A percentile compares a stretch with the other conserved stretches of the same genome.
These are phyloP conservation scores for Termitomyces sp. DNA, from an alignment of 768 basidiomycete genomes.

Conservation along the genomic window DNA sequence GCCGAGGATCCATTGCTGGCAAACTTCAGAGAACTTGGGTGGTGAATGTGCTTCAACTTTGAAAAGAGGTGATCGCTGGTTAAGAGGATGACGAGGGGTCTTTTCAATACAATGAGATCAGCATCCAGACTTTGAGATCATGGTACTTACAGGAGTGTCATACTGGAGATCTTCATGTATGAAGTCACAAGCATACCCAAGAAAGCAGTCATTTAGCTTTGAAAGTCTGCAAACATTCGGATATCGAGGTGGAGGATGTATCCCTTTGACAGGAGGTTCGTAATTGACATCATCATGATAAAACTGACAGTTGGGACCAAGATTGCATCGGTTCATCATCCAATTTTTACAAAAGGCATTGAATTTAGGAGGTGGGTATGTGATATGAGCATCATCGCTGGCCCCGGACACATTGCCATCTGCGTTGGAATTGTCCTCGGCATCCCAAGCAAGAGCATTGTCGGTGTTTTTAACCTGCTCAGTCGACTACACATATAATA, in stretches of 20 bases:
- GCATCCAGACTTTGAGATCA: background rate
- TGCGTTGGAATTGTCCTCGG: background rate
- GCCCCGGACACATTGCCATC: too few relatives aligned
- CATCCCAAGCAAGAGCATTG: background rate
- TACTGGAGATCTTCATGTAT: conserved; percentile 12
- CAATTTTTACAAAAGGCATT: conserved; percentile 9
- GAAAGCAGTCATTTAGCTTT: conserved; percentile 3
- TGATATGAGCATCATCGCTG: background rate
- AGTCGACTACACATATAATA: background rate
- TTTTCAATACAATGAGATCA: background rate
- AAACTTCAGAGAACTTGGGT: conserved; percentile 16
- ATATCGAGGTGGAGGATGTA: conserved; percentile 14
- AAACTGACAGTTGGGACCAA: conserved; percentile 8
- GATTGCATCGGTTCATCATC: conserved; percentile 10
- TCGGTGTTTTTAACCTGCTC: background rate
- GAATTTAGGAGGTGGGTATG: conserved; percentile 7
- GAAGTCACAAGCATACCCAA: conserved; percentile 8
- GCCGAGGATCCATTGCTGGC: conserved; percentile 29
- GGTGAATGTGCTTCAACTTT: conserved; percentile 8
- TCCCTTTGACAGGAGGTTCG: conserved; percentile 11
- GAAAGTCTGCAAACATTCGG: conserved; percentile 1
- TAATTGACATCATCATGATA: conserved; percentile 15
- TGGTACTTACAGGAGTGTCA: conserved; percentile 6
- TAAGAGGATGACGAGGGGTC: background rate
- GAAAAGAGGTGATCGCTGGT: background rate